phyloP scores from a whole-genome alignment of 2,329 filamentous ascomycete species.

The Ophiostoma triangulosporum region DNA sequence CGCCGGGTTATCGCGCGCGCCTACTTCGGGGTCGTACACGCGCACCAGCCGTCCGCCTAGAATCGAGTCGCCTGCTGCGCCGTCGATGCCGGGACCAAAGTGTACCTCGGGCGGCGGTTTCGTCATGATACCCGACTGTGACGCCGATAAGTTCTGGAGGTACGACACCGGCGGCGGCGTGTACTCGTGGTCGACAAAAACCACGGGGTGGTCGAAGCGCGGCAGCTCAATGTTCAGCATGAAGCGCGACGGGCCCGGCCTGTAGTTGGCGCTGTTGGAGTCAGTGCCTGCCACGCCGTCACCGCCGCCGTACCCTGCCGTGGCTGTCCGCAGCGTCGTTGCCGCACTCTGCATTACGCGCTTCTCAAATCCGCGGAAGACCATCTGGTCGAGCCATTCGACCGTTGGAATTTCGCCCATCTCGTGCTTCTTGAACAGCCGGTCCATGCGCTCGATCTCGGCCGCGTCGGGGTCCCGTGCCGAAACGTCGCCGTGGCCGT shows the following conservation, averaged over 20 bases:
- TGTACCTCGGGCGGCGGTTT: slow-evolving; percentile 81
- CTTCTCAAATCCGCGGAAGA: slow-evolving; percentile 82
- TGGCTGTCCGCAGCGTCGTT: slow-evolving; percentile 44
- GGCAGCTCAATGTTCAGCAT: slow-evolving; percentile 83
- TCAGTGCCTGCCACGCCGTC: slow-evolving; percentile 19
- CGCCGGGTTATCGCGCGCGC: slow-evolving; percentile 78
- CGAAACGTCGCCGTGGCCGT: slow-evolving; percentile 28
- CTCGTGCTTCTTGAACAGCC: slow-evolving; percentile 91
- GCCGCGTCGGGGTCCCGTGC: slow-evolving; percentile 56
- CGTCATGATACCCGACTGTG: slow-evolving; percentile 54
- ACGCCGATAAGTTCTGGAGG: slow-evolving; percentile 48
- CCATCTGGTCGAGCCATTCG: slow-evolving; percentile 90
- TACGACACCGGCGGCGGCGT: slow-evolving; percentile 70
- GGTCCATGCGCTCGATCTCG: slow-evolving; percentile 80
- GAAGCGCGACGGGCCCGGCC: slow-evolving; percentile 45
- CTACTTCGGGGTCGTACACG: slow-evolving; percentile 89
- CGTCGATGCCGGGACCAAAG: slow-evolving; percentile 67
- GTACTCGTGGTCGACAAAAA: slow-evolving; percentile 92
- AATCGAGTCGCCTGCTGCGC: slow-evolving; percentile 29
- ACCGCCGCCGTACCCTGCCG: slow-evolving; percentile 25
- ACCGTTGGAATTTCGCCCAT: slow-evolving; percentile 91
- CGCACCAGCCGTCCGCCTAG: slow-evolving; percentile 53
- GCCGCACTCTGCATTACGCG: slow-evolving; percentile 44
- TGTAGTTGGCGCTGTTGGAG: slow-evolving; percentile 22
- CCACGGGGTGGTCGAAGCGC: slow-evolving; percentile 87